A percentile compares a stretch with the other conserved stretches of the same genome.
phyloP scores from a whole-genome alignment of 2,329 filamentous ascomycete genomes.

The Ceratocystiopsis brevicomis region DNA sequence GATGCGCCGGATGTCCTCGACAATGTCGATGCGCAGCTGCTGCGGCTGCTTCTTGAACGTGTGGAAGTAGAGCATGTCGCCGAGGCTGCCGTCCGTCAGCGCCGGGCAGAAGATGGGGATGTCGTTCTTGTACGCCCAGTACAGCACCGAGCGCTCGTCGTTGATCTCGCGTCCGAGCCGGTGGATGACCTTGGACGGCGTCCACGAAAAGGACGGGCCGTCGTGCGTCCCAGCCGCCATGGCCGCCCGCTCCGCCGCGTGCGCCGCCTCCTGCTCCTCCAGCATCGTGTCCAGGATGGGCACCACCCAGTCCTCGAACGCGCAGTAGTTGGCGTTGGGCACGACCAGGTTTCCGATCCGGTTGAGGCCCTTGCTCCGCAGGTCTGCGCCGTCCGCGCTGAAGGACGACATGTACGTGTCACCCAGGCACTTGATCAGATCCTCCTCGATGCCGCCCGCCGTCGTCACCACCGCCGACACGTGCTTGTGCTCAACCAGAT shows the following conservation, averaged over 20 bases:
- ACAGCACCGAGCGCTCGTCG: constrained; percentile 77
- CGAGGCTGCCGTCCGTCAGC: constrained; percentile 81
- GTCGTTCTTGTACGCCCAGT: constrained; percentile 94
- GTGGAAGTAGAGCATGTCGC: constrained; percentile 98
- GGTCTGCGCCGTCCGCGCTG: constrained; percentile 51
- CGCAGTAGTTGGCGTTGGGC: constrained; percentile 92
- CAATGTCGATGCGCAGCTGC: constrained; percentile 73
- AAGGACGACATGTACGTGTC: constrained; percentile 88
- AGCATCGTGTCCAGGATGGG: constrained; percentile 92
- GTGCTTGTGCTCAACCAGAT: constrained; percentile 81
- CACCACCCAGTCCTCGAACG: constrained; percentile 93
- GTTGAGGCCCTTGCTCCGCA: constrained; percentile 77
- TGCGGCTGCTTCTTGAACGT: constrained; percentile 75
- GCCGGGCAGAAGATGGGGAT: constrained; percentile 96
- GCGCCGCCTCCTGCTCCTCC: constrained; percentile 65
- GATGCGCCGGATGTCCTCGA: constrained; percentile 81
- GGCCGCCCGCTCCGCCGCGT: constrained; percentile 36
- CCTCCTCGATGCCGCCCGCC: constrained; percentile 87
- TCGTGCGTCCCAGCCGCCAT: constrained; percentile 1
- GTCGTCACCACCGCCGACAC: constrained; percentile 89
- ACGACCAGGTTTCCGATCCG: constrained; percentile 91
- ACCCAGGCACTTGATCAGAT: constrained; percentile 94
- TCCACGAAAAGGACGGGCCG: constrained; percentile 67
- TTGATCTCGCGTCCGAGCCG: constrained; percentile 87
- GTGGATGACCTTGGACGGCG: constrained; percentile 78